Conservation (phyloP, 345 rosid species). For the Isatis tinctoria region DNA sequence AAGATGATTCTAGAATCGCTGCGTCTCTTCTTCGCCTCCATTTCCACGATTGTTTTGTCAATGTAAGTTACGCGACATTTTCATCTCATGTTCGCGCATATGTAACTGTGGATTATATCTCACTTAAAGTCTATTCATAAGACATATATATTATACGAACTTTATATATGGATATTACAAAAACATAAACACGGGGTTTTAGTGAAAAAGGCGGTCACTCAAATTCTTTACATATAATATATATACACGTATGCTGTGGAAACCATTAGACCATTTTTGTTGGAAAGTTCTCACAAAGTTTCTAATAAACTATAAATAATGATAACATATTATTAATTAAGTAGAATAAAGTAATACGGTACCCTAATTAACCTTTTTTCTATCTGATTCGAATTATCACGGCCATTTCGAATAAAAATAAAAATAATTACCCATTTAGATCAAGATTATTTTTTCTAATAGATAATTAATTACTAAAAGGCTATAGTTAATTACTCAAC, state of each 20-base stretch:
- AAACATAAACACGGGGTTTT: not conserved
- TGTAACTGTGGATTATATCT: not conserved
- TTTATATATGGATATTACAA: not conserved
- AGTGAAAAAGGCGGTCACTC: not conserved
- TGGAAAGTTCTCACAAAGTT: too few relatives aligned
- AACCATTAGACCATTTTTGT: not conserved
- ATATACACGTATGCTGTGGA: not conserved
- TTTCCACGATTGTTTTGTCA: conserved; percentile 83
- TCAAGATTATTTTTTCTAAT: too few relatives aligned
- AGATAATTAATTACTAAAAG: too few relatives aligned
- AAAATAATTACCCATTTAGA: too few relatives aligned
- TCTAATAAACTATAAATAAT: too few relatives aligned
- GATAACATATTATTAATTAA: too few relatives aligned
- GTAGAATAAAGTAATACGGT: too few relatives aligned
- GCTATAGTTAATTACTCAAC: not conserved
- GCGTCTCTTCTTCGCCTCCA: conserved; percentile 89
- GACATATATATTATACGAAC: not conserved
- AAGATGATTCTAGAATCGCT: conserved; percentile 63
- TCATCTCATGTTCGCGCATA: not conserved
- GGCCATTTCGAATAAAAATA: too few relatives aligned
- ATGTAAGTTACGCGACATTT: conserved; percentile 38
- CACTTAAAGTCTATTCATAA: not conserved
- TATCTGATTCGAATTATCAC: too few relatives aligned
- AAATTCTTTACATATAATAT: not conserved
- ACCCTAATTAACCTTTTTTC: too few relatives aligned